Evolutionary conservation across 192 early-diverging fungal species (phyloP), one percentile per base, ranked within the genome.

Genomic region (Mortierella hygrophila): DNA sequence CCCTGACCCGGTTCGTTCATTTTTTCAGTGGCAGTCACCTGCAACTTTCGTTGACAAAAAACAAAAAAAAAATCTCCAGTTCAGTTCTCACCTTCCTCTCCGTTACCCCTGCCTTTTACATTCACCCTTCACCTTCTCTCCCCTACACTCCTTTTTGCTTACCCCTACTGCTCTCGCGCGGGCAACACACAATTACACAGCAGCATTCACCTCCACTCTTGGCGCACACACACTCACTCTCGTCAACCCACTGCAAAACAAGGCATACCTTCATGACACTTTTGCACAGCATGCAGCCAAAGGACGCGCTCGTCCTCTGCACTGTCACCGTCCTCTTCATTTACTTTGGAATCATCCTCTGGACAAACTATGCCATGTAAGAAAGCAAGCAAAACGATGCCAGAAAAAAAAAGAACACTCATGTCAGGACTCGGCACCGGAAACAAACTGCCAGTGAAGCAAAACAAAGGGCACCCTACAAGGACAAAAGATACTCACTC

Each of bases 301-400:
- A 85, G 75, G 83, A 85, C 63, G 83, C 78, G 23, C 78, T 85
- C 23, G 78, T 85, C 20, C 83, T 85, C 44, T 60, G 74, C 75
- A 85, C 83, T 15, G 83, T 85, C 60, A 76, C 68, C 21, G 40
- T 80, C 23, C 70, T 85, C 2, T 85, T 85, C 68, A 76, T 80
- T 32, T 85, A 80, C 49, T 85, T 85, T 80, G 78, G 54, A 16
- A 8, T 77, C 29, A 57, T 80, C 9, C 47, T 85, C 54, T 80
- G 57, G 68, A 85, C 75, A 0, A 85, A 85, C 63, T 85, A 80
- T 75, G 42, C 74, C 18, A 77, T 85, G 83, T 85, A 85, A 60
- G 78, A 15, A 38, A 13, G 4, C 35, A 16, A 42, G 13, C 9
- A 37, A 40, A 63, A 13, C 32, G 21, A 55, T 55, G 23, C 44